Base-by-base conservation (phyloP, 2,329 filamentous ascomycete genomes). In the Drechslerella coelobrocha region DNA sequence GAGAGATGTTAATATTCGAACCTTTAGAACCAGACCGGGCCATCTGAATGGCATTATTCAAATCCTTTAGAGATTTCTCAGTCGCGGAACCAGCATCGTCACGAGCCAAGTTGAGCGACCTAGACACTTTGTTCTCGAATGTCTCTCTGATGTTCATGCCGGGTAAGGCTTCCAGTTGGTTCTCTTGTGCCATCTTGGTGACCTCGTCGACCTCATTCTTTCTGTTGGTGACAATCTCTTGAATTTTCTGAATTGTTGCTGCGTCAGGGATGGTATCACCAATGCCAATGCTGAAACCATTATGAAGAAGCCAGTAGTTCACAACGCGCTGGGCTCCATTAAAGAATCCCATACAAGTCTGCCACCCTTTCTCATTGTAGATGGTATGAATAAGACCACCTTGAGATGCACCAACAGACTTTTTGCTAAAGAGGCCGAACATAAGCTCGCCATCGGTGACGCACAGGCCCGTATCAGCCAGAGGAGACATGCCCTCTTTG, bases 141-240 rank as follows among this genome's bases (percentile, higher is more conserved):
- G 94, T 97, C 78, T 96, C 92, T 83, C 95, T 90, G 69, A 99
- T 89, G 74, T 95, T 99, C 92, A 99, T 97, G 85, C 94, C 94
- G 45, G 94, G 94, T 59, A 94, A 82, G n/a, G 92, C 86, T 79
- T 99, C 94, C 50, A 99, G 86, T 75, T 88, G 83, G 78, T 97
- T 96, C 54, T 87, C 86, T 2, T 92, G 95, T 1, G 95, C 95
- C 77, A 86, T 83, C 4, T 83, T 83, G 8, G 92, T 94, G 66
- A 96, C 85, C 1, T 84, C 81, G 45, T 87, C 86, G 62, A 99
- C 92, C 74, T 92, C 87, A 0, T 83, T 83, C 82, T 99, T 99
- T 76, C 95, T 87, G 41, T 85, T 84, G 24, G 89, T 85, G 74
- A 99, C 92, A 62, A 91, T 89, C 5, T 85, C 84, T 77, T 96